A percentile compares a stretch with the other conserved stretches of the same genome.
Evolutionary conservation across 768 basidiomycete species (phyloP).

Genomic region (Phaffia tasmanica): DNA sequence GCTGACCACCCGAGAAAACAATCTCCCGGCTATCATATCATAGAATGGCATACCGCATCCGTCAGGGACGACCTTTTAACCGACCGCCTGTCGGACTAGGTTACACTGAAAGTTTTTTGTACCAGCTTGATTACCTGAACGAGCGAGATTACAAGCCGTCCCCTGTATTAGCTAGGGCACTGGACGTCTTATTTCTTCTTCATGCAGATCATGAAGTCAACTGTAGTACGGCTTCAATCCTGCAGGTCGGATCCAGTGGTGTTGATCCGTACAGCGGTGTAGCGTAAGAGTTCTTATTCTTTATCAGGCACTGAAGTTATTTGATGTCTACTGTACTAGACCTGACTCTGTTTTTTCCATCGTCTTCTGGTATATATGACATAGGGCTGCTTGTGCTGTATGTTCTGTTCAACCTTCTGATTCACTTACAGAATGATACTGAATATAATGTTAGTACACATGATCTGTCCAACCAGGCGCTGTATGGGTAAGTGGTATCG

Average conservation of each 20-base stretch:
- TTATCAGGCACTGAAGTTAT: background rate
- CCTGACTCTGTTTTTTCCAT: background rate
- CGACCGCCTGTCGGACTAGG: constrained; percentile 68
- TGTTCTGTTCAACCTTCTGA: too few relatives aligned
- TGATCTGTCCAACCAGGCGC: too few relatives aligned
- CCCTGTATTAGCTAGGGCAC: constrained; percentile 72
- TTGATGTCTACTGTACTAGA: too few relatives aligned
- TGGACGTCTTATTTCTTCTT: constrained; percentile 75
- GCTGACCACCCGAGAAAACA: background rate
- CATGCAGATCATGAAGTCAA: constrained; percentile 89
- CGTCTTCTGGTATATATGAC: constrained; percentile 5
- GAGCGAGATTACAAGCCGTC: constrained; percentile 62
- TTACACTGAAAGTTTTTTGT: constrained; percentile 70
- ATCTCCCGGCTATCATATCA: background rate
- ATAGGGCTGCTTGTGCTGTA: constrained; percentile 67
- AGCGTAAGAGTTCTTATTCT: constrained; percentile 44
- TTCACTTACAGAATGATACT: too few relatives aligned
- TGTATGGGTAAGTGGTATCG: too few relatives aligned
- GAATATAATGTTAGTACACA: too few relatives aligned
- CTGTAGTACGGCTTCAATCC: constrained; percentile 51
- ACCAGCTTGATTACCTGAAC: constrained; percentile 76
- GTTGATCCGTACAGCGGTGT: constrained; percentile 85
- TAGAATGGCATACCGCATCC: constrained; percentile 85
- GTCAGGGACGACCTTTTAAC: constrained; percentile 81
- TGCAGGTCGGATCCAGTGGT: constrained; percentile 78